Percentiles rank a stretch among this genome's conserved stretches.
phyloP scores from a whole-genome alignment of 1,284 basidiomycete genomes.

The Cystobasidiaceae sp. region DNA sequence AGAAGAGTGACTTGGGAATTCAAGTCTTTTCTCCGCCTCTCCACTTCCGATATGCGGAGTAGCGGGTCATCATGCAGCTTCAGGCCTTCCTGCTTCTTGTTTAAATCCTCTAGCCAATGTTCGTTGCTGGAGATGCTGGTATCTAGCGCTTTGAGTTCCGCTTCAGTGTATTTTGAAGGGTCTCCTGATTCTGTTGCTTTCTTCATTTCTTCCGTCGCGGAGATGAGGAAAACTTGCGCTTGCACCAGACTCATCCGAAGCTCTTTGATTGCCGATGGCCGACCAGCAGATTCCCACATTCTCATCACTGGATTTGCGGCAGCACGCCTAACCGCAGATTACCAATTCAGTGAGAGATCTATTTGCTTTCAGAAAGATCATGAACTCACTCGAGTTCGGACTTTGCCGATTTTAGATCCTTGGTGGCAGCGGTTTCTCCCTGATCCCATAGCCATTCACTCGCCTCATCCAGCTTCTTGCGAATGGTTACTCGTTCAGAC shows the following conservation, averaged over 20 bases:
- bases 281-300: slow-evolving; percentile 73
- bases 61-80: slow-evolving; percentile 72
- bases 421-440: slow-evolving; percentile 75
- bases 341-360: slow-evolving; percentile 27
- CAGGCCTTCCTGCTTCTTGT: slow-evolving; percentile 70
- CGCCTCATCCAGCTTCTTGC: slow-evolving; percentile 62
- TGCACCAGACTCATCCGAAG: slow-evolving; percentile 60
- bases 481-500: slow-evolving; percentile 63
- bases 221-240: slow-evolving; percentile 68
- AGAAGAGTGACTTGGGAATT: slow-evolving; percentile 62
- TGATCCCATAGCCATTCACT: slow-evolving; percentile 78
- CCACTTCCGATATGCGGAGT: slow-evolving; percentile 73
- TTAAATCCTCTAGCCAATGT: slow-evolving; percentile 68
- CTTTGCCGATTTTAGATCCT: slow-evolving; percentile 66
- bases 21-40: slow-evolving; percentile 68
- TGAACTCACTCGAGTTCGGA: slow-evolving; percentile 68
- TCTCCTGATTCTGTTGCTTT: slow-evolving; percentile 51
- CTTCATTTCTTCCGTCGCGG: slow-evolving; percentile 56
- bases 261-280: slow-evolving; percentile 59
- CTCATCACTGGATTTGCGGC: slow-evolving; percentile 56
- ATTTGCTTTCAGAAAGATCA: neutral
- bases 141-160: slow-evolving; percentile 73
- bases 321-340: slow-evolving; percentile 56
- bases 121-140: slow-evolving; percentile 69
- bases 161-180: slow-evolving; percentile 69